Evolutionary conservation across 202 grass and related monocot genomes (phyloP).

Genomic region (Brachypodium distachyon): DNA sequence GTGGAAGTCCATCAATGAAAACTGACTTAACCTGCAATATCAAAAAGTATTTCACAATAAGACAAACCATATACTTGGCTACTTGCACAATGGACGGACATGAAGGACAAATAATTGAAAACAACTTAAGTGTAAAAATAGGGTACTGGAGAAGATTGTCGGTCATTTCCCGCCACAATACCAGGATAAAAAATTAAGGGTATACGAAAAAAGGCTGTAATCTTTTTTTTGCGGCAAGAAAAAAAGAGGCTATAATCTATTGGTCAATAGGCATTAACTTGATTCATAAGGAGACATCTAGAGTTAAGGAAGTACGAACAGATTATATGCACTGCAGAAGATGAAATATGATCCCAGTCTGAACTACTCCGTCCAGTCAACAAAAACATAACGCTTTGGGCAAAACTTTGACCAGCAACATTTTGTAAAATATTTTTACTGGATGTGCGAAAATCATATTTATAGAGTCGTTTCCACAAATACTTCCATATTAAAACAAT

Average conservation of each 20-base stretch:
- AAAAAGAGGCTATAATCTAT: neutral
- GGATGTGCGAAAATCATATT: no score
- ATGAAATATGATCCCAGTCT: neutral
- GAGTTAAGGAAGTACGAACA: neutral
- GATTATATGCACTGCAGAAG: neutral
- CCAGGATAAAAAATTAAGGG: neutral
- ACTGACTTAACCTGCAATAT: conserved; percentile 40
- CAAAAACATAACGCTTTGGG: no score
- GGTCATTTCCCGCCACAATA: neutral
- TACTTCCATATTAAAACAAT: no score
- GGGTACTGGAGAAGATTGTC: neutral
- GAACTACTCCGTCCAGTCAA: no score
- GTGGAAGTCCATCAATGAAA: conserved; percentile 47
- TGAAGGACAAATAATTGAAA: neutral
- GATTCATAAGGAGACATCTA: neutral
- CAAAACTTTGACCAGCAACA: no score
- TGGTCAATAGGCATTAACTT: neutral
- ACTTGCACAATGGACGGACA: neutral
- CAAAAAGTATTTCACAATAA: neutral
- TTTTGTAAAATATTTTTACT: no score
- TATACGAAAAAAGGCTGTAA: neutral
- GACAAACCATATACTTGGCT: neutral
- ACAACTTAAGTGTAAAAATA: neutral
- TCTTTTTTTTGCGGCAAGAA: no score
- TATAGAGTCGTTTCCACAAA: no score